phyloP scores from a whole-genome alignment of 805 yeast species.

The Suhomyces vadensis region DNA sequence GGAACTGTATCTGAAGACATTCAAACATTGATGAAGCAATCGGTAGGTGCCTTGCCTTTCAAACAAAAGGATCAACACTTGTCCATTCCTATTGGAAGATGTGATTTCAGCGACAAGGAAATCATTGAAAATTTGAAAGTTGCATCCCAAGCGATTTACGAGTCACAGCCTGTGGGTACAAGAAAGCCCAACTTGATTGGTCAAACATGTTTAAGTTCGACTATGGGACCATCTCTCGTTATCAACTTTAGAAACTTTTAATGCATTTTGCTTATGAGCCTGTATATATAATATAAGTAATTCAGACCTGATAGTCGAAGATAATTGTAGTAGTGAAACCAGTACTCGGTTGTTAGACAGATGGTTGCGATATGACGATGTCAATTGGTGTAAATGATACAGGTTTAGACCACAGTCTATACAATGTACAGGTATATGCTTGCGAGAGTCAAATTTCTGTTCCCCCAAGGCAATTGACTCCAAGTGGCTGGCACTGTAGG shows the following conservation, averaged over 20 bases:
- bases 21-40: conserved; percentile 48
- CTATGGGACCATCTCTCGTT: conserved; percentile 79
- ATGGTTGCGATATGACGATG: no score
- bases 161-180: conserved; percentile 55
- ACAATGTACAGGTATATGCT: no score
- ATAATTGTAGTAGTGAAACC: not conserved
- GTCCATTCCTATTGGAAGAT: conserved; percentile 72
- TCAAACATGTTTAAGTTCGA: conserved; percentile 63
- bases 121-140: conserved; percentile 68
- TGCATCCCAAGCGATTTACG: conserved; percentile 61
- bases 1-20: conserved; percentile 83
- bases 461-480: no score
- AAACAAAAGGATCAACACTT: conserved; percentile 68
- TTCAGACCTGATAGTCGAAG: not conserved
- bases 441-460: no score
- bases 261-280: conserved; percentile 13
- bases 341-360: no score
- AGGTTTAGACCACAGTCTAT: no score
- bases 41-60: conserved; percentile 71
- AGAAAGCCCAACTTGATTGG: conserved; percentile 73
- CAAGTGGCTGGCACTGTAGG: no score
- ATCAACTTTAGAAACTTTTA: conserved; percentile 40
- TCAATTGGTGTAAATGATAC: no score
- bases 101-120: conserved; percentile 75
- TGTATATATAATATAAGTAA: conserved; percentile 9